Conservation (phyloP, 1,284 basidiomycete species). For the Microstroma glucosiphilum region DNA sequence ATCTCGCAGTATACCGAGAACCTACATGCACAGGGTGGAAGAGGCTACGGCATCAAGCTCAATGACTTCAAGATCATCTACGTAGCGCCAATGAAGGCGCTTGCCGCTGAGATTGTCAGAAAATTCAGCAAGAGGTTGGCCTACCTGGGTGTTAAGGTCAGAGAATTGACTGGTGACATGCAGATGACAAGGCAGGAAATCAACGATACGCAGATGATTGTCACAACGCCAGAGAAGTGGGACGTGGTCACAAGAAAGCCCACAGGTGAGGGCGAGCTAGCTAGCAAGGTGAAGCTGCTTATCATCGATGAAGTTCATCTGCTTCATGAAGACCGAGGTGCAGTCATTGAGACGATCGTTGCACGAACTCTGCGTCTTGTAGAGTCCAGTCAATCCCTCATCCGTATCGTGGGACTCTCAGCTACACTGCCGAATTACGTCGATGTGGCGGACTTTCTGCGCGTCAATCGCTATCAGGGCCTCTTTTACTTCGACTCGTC, state of each 20-base stretch:
- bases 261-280: constrained; percentile 89
- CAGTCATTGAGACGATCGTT: constrained; percentile 97
- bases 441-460: constrained; percentile 91
- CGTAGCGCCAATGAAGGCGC: constrained; percentile 97
- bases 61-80: constrained; percentile 88
- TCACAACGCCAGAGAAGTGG: constrained; percentile 99
- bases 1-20: constrained; percentile 64
- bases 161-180: constrained; percentile 98
- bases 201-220: constrained; percentile 91
- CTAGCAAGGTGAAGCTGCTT: constrained; percentile 75
- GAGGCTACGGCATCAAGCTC: constrained; percentile 44
- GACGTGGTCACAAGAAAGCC: constrained; percentile 98
- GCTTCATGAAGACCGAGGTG: constrained; percentile 93
- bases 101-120: constrained; percentile 89
- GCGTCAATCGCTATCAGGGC: constrained; percentile 82
- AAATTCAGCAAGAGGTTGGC: constrained; percentile 84
- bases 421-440: constrained; percentile 96
- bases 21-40: constrained; percentile 34
- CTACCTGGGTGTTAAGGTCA: constrained; percentile 80
- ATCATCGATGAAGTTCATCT: constrained; percentile 99
- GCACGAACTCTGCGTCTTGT: constrained; percentile 88
- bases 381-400: constrained; percentile 91
- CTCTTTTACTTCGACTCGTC: constrained; percentile 98
- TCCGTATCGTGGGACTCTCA: constrained; percentile 96
- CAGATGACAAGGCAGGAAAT: constrained; percentile 92